Evolutionary conservation across 139 green algal species (phyloP).

Genomic region (Tetradesmus lagerheimii): DNA sequence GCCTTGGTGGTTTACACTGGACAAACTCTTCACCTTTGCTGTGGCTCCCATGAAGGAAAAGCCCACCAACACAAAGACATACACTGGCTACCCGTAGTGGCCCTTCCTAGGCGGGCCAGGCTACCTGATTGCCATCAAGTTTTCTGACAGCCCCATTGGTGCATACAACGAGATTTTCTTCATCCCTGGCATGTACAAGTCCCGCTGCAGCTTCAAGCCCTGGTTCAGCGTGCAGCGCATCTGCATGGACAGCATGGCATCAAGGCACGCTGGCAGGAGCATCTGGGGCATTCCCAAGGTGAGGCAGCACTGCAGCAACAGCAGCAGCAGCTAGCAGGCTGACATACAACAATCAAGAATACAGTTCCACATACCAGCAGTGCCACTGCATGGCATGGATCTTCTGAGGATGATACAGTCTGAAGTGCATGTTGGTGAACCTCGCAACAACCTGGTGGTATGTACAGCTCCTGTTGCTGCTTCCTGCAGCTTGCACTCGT

Average conservation of each 20-base stretch:
- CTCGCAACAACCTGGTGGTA: background rate
- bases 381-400: background rate
- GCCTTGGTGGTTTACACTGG: slow-evolving; percentile 5
- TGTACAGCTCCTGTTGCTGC: background rate
- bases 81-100: slow-evolving; percentile 5
- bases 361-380: too few relatives aligned
- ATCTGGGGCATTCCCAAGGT: slow-evolving; percentile 24
- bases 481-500: background rate
- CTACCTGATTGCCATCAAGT: slow-evolving; percentile 34
- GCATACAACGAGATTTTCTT: slow-evolving; percentile 5
- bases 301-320: background rate
- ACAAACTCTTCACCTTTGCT: slow-evolving; percentile 21
- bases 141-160: slow-evolving; percentile 14
- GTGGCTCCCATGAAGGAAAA: background rate
- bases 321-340: background rate
- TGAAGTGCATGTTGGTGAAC: background rate
- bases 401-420: background rate
- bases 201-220: background rate
- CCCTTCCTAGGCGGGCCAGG: slow-evolving; percentile 11
- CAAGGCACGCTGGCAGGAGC: background rate
- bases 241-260: background rate
- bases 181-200: background rate
- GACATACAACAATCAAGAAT: too few relatives aligned
- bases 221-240: background rate
- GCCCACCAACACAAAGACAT: slow-evolving; percentile 17